Evolutionary conservation across 345 rosid species (phyloP), one percentile per base, ranked within the genome.

Genomic region (Hibiscus syriacus): DNA sequence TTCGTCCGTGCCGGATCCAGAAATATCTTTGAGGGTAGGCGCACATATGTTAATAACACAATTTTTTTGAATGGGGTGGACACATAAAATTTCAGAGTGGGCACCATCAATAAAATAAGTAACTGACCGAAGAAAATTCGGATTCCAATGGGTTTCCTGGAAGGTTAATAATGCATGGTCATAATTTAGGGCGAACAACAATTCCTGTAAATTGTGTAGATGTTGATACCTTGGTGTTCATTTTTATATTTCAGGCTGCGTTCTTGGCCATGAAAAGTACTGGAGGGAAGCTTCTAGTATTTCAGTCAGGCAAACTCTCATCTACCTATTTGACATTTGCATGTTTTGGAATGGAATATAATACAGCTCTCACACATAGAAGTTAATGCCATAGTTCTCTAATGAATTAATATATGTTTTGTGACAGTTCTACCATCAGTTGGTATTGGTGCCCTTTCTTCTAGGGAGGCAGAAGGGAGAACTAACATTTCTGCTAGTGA

Each of bases 401-500:
- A 49, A 49, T 49, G 25, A 49, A 49, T 23, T 17, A 17, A 2
- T 49, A 43, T 11, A 13, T 43, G 22, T 49, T 49, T 49, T 49
- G 10, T 49, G 60, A 61, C 84, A 93, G 98, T 90, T 57, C 80
- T 93, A 80, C 98, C 97, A 64, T 93, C 98, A 25, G 85, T 83
- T 77, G 98, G 98, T 49, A 67, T 90, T 71, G 97, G 97, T 55
- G 94, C 96, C 58, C 97, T 93, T 73, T 87, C 96, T 72, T 86
- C 91, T 55, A 86, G 98, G 82, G 98, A 93, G 77, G 95, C 95
- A 13, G 97, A 89, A 80, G 96, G 97, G 76, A 87, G 98, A 82
- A 90, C 91, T 74, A 90, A 87, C 63, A 72, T 85, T 55, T 83
- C 96, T 77, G 83, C 92, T 0, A 91, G 87, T 70, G 99, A 94